Evolutionary conservation across 352 stramenopile species (phyloP).

Genomic region (Lagenidium sp.): DNA sequence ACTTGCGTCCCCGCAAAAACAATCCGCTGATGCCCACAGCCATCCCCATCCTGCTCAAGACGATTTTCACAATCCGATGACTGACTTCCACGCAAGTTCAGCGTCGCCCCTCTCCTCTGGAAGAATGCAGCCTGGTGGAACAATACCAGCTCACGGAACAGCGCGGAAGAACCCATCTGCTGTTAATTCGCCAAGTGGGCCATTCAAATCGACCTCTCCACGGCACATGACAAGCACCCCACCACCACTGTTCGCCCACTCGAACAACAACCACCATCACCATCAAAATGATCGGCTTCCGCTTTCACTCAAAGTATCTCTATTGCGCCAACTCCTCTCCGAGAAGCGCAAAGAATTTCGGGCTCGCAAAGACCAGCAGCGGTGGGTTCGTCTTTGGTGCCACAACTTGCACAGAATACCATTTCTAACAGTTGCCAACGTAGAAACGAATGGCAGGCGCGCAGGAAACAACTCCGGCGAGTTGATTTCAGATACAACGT

Average conservation of each 20-base stretch:
- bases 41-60: constrained; percentile 33
- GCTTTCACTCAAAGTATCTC: constrained; percentile 27
- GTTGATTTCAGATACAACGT: constrained; percentile 64
- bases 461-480: constrained; percentile 36
- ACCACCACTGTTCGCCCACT: background rate
- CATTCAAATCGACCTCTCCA: too few species aligned
- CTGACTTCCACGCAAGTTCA: constrained; percentile 38
- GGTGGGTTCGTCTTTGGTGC: constrained; percentile 7
- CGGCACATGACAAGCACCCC: too few species aligned
- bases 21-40: constrained; percentile 18
- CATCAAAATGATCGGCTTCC: background rate
- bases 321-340: constrained; percentile 42
- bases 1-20: constrained; percentile 4
- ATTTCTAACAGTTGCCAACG: too few species aligned
- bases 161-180: too few species aligned
- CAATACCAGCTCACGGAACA: too few species aligned
- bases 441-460: constrained; percentile 39
- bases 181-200: too few species aligned
- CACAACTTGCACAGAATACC: too few species aligned
- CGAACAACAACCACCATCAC: background rate
- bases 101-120: constrained; percentile 1
- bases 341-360: constrained; percentile 52
- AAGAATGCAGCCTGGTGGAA: too few species aligned
- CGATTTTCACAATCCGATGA: constrained; percentile 49
- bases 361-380: constrained; percentile 21